Evolutionary conservation across 2,329 filamentous ascomycete genomes (phyloP).

Genomic region (Xylariaceae sp.): DNA sequence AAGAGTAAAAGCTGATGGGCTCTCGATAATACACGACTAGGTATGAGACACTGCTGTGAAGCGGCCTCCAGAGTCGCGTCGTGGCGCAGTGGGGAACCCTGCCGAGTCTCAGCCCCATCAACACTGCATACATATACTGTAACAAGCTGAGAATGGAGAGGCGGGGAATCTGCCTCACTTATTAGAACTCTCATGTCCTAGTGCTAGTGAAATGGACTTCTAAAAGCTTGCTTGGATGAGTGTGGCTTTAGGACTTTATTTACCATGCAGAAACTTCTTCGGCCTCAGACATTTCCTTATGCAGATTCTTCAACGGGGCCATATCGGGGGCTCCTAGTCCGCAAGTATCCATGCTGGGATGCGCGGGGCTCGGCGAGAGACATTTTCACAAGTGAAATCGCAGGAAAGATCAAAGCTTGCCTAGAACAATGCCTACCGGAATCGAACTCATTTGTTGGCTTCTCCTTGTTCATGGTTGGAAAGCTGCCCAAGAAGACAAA

Average conservation of each 20-base stretch:
- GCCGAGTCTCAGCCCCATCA: too few relatives aligned
- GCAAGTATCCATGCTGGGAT: constrained; percentile 27
- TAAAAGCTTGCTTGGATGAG: too few relatives aligned
- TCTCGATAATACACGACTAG: too few relatives aligned
- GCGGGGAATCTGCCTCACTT: constrained; percentile 2
- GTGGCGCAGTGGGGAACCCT: constrained; percentile 26
- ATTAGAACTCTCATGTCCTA: not conserved
- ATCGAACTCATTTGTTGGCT: constrained; percentile 25
- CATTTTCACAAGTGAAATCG: constrained; percentile 13
- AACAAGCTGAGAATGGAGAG: not conserved
- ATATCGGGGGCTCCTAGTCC: constrained; percentile 19
- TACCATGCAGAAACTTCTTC: constrained; percentile 16
- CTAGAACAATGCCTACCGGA: constrained; percentile 24
- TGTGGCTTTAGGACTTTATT: not conserved
- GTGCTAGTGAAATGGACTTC: too few relatives aligned
- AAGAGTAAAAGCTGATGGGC: too few relatives aligned
- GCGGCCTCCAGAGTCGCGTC: not conserved
- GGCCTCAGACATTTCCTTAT: constrained; percentile 22
- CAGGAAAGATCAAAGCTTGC: constrained; percentile 18
- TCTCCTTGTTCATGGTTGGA: constrained; percentile 30
- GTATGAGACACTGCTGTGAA: not conserved
- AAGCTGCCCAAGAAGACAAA: constrained; percentile 27
- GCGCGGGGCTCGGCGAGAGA: constrained; percentile 17
- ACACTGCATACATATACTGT: not conserved
- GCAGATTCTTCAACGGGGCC: constrained; percentile 21